Evolutionary conservation across 306 rosid species (phyloP).

Genomic region (Glycine soja): DNA sequence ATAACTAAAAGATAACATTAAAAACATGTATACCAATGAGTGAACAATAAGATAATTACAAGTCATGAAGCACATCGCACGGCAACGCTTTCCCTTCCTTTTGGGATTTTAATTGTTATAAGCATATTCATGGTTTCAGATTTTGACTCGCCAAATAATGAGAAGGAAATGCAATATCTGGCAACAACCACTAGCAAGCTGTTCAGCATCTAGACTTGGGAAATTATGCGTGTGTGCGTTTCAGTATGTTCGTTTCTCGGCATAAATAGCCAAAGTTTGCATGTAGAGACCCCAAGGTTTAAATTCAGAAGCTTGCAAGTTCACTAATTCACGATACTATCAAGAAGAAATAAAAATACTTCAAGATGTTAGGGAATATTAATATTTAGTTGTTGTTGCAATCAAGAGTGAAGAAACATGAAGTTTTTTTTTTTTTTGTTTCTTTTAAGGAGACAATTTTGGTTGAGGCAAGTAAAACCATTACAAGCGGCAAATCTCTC

Average conservation of each 20-base stretch:
- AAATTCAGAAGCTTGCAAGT: background rate
- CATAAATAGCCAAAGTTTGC: background rate
- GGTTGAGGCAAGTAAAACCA: too few relatives aligned
- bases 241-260: background rate
- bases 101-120: background rate
- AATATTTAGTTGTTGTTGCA: conserved; percentile 57
- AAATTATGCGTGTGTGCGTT: background rate
- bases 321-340: background rate
- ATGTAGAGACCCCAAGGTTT: background rate
- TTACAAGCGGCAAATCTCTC: too few relatives aligned
- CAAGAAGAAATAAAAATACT: background rate
- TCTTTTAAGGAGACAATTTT: too few relatives aligned
- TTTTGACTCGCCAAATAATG: conserved; percentile 7
- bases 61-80: background rate
- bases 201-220: too few relatives aligned
- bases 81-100: background rate
- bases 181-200: background rate
- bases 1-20: background rate
- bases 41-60: background rate
- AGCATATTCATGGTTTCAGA: background rate
- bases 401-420: conserved; percentile 52
- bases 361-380: conserved; percentile 39
- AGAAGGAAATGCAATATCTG: background rate
- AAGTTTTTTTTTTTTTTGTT: too few relatives aligned
- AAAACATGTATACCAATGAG: background rate